Percentiles rank a stretch among this genome's conserved stretches.
Conservation (phyloP, 805 yeast genomes). For the Teunomyces pallodes region DNA sequence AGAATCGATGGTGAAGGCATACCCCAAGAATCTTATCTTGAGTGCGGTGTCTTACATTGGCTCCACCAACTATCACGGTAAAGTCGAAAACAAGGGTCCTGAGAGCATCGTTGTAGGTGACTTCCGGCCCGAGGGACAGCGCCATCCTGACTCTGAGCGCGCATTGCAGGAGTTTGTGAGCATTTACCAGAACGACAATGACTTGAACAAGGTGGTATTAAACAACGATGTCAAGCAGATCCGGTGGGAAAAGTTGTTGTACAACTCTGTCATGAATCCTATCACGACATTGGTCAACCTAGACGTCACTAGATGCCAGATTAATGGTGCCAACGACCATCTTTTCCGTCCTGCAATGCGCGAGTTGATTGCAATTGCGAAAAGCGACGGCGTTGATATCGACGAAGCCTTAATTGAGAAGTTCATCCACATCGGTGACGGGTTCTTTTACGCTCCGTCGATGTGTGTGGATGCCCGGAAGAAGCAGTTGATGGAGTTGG, state of each 20-base stretch:
- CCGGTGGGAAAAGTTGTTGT: conserved; percentile 40
- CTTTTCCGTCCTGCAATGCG: conserved; percentile 58
- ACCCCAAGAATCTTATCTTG: conserved; percentile 32
- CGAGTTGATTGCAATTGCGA: conserved; percentile 65
- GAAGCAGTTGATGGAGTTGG: conserved; percentile 37
- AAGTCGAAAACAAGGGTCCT: conserved; percentile 15
- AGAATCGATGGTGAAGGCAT: conserved; percentile 26
- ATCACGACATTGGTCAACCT: conserved; percentile 31
- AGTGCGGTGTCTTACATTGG: conserved; percentile 38
- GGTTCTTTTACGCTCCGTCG: conserved; percentile 40
- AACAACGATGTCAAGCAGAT: conserved; percentile 30
- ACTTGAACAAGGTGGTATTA: conserved; percentile 19
- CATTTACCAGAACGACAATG: conserved; percentile 27
- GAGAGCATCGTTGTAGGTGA: conserved; percentile 19
- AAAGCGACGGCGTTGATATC: conserved; percentile 60
- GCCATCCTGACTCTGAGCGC: conserved; percentile 9
- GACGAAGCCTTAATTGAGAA: conserved; percentile 47
- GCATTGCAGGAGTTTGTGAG: conserved; percentile 20
- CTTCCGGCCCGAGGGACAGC: conserved; percentile 9
- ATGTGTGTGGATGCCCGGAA: conserved; percentile 40
- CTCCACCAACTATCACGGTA: conserved; percentile 25
- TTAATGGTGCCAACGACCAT: conserved; percentile 27
- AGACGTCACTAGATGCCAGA: conserved; percentile 37
- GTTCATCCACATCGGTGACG: conserved; percentile 51
- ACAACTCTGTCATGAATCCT: conserved; percentile 36